Evolutionary conservation across 345 rosid genomes (phyloP).

Genomic region (Mangifera indica): DNA sequence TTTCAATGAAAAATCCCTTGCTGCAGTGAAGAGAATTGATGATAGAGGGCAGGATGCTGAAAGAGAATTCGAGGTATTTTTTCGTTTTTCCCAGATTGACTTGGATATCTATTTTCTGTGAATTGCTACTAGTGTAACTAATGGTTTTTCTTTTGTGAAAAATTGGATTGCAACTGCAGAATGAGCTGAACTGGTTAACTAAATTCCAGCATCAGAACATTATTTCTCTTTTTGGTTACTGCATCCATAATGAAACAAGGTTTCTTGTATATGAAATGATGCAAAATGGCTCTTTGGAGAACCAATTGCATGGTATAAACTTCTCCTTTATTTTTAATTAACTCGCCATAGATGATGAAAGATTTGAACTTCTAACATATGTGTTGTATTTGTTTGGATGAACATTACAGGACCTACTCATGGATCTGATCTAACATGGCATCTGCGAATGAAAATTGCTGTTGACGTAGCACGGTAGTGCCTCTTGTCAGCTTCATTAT

Average conservation of each 20-base stretch:
- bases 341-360: not conserved
- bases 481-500: slow-evolving; percentile 1
- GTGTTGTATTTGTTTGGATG: slow-evolving; percentile 10
- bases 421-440: slow-evolving; percentile 72
- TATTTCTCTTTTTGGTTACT: slow-evolving; percentile 66
- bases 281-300: slow-evolving; percentile 86
- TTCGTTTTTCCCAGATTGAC: slow-evolving; percentile 10
- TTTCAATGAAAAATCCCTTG: slow-evolving; percentile 59
- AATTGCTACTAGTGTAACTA: slow-evolving; percentile 10
- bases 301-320: slow-evolving; percentile 67
- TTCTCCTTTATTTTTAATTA: not conserved
- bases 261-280: slow-evolving; percentile 87
- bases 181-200: slow-evolving; percentile 72
- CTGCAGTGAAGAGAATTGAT: slow-evolving; percentile 73
- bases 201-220: slow-evolving; percentile 81
- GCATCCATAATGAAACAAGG: slow-evolving; percentile 59
- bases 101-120: not conserved
- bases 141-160: not conserved
- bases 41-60: slow-evolving; percentile 49
- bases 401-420: slow-evolving; percentile 52
- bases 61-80: slow-evolving; percentile 64
- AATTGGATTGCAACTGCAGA: slow-evolving; percentile 37
- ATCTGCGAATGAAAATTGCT: slow-evolving; percentile 82
- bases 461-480: slow-evolving; percentile 78
- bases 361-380: not conserved